Evolutionary conservation across 1,284 basidiomycete species (phyloP).

Genomic region (Bondarzewia mesenterica): DNA sequence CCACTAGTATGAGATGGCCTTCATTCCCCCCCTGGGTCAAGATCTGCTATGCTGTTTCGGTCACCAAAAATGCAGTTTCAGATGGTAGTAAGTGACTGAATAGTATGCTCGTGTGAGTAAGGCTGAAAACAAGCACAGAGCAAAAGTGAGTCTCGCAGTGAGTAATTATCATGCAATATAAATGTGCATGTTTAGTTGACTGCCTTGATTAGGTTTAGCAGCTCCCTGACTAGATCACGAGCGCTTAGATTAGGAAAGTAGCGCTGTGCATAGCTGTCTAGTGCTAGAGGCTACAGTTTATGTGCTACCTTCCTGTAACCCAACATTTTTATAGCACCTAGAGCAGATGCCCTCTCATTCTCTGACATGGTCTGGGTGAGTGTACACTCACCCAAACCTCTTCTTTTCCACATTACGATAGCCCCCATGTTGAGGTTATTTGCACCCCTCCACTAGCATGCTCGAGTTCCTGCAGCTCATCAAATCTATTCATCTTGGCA

Average conservation of each 20-base stretch:
- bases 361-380: slow-evolving; percentile 91
- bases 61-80: too few relatives aligned
- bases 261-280: slow-evolving; percentile 8
- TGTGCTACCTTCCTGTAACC: slow-evolving; percentile 3
- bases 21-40: too few relatives aligned
- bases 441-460: slow-evolving; percentile 60
- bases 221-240: slow-evolving; percentile 10
- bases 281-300: slow-evolving; percentile 6
- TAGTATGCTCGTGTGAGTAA: too few relatives aligned
- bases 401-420: slow-evolving; percentile 17
- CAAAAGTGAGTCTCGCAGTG: slow-evolving; percentile 27
- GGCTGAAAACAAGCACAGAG: slow-evolving; percentile 34
- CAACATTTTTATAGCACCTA: not conserved
- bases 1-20: too few relatives aligned
- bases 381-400: slow-evolving; percentile 1
- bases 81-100: too few relatives aligned
- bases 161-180: not conserved
- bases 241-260: slow-evolving; percentile 14
- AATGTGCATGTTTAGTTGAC: not conserved
- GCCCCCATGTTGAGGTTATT: slow-evolving; percentile 31
- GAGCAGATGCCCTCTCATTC: slow-evolving; percentile 60
- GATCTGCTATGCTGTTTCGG: too few relatives aligned
- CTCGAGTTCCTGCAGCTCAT: slow-evolving; percentile 61
- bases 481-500: slow-evolving; percentile 68
- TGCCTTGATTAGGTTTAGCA: slow-evolving; percentile 1